Conservation (phyloP, 495 filamentous ascomycete genomes). For the Pyrenula aspistea region DNA sequence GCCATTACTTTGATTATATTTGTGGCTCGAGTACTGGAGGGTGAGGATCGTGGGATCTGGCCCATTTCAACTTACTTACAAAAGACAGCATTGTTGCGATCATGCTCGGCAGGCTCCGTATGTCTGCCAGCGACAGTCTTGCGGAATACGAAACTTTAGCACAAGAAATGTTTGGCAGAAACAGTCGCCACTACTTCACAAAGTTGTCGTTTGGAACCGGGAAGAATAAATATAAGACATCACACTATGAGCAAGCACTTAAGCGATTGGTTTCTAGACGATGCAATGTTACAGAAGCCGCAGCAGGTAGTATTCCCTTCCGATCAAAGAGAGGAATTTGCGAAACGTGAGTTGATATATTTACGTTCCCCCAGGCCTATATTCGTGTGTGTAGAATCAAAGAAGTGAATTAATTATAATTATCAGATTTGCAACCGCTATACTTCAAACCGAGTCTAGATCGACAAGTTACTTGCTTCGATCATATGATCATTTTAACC, state of each 20-base stretch:
- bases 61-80: not conserved
- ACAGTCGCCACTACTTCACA: conserved; percentile 3
- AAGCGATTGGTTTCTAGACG: conserved; percentile 6
- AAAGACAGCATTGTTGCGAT: conserved; percentile 8
- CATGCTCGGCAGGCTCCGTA: conserved; percentile 10
- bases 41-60: not conserved
- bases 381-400: not conserved
- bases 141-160: conserved; percentile 6
- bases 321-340: conserved; percentile 2
- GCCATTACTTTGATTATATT: conserved; percentile 11
- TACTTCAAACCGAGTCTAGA: not conserved
- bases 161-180: conserved; percentile 7
- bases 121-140: conserved; percentile 9
- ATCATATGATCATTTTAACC: conserved; percentile 4
- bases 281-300: not conserved
- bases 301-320: conserved; percentile 3
- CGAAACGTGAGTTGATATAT: conserved; percentile 4
- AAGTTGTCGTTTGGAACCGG: not conserved
- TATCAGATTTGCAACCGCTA: not conserved
- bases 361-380: too few species aligned
- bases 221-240: conserved; percentile 3
- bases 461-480: conserved; percentile 3
- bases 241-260: conserved; percentile 2
- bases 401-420: not conserved
- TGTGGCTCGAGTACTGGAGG: conserved; percentile 10